A percentile compares a stretch with the other conserved stretches of the same genome.
phyloP scores from a whole-genome alignment of 768 basidiomycete genomes.

The Lentinula guzmanii region DNA sequence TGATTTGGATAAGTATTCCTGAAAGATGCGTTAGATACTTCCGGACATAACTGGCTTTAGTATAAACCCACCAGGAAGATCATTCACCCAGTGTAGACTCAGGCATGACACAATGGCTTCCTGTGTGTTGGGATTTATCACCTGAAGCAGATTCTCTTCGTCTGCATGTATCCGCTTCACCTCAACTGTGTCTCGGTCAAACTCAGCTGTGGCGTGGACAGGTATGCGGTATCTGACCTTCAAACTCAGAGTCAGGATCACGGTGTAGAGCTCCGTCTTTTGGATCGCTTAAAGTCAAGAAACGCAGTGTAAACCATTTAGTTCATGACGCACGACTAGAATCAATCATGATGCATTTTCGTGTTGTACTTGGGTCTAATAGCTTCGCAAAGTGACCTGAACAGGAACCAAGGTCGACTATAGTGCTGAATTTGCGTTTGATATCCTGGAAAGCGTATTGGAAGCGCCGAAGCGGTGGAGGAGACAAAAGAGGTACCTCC shows the following conservation, averaged over 20 bases:
- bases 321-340: constrained; percentile 57
- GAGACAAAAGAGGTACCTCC: constrained; percentile 42
- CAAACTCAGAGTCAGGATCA: constrained; percentile 74
- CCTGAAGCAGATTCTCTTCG: constrained; percentile 72
- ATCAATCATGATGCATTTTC: constrained; percentile 81
- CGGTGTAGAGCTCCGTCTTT: constrained; percentile 67
- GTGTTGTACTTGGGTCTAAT: constrained; percentile 58
- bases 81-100: constrained; percentile 95
- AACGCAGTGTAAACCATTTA: background rate
- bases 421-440: constrained; percentile 69
- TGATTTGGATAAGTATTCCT: constrained; percentile 86
- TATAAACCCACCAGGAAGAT: constrained; percentile 70
- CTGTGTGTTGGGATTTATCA: constrained; percentile 66
- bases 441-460: constrained; percentile 62
- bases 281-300: background rate
- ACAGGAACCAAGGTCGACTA: constrained; percentile 88
- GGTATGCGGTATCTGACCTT: constrained; percentile 41
- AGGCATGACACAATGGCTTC: constrained; percentile 92
- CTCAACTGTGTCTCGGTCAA: constrained; percentile 65
- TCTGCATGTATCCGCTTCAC: constrained; percentile 76
- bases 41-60: background rate
- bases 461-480: constrained; percentile 3
- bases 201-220: constrained; percentile 35
- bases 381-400: constrained; percentile 89
- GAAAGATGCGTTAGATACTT: background rate